Conservation (phyloP, 495 filamentous ascomycete species). For the Sordaria brevicollis region DNA sequence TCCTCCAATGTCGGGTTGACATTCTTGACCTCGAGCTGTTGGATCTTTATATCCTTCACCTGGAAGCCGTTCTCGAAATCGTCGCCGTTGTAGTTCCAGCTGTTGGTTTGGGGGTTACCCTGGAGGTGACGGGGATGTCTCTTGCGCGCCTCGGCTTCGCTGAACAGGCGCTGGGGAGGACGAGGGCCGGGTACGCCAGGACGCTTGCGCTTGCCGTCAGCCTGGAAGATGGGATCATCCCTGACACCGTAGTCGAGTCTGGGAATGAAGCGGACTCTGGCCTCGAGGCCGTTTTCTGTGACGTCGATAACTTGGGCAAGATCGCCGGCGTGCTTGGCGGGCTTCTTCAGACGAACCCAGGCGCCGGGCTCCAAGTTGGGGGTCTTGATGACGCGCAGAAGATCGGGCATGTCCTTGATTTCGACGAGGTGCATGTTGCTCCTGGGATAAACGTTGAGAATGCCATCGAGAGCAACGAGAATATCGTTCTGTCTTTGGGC, state of each 20-base stretch:
- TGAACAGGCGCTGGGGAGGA: slow-evolving; percentile 90
- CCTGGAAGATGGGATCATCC: slow-evolving; percentile 48
- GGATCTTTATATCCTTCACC: slow-evolving; percentile 87
- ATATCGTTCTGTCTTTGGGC: slow-evolving; percentile 80
- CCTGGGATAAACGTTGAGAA: slow-evolving; percentile 73
- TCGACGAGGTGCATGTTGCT: slow-evolving; percentile 77
- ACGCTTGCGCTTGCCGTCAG: slow-evolving; percentile 70
- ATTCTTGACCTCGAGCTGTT: slow-evolving; percentile 68
- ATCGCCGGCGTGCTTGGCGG: slow-evolving; percentile 76
- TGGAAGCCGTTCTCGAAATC: slow-evolving; percentile 89
- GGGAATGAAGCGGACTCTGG: slow-evolving; percentile 77
- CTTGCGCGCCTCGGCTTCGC: slow-evolving; percentile 85
- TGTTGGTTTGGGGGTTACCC: slow-evolving; percentile 52
- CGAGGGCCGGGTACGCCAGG: slow-evolving; percentile 45
- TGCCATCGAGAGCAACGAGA: slow-evolving; percentile 63
- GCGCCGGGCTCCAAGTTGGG: slow-evolving; percentile 77
- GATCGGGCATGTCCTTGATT: slow-evolving; percentile 96
- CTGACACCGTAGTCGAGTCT: slow-evolving; percentile 84
- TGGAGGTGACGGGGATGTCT: slow-evolving; percentile 64
- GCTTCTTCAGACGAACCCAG: slow-evolving; percentile 81
- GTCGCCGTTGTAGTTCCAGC: slow-evolving; percentile 74
- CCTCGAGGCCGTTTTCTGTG: slow-evolving; percentile 82
- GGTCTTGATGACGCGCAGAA: slow-evolving; percentile 78
- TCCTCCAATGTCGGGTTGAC: slow-evolving; percentile 93
- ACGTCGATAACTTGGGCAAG: slow-evolving; percentile 90